Evolutionary conservation across 352 stramenopile genomes (phyloP).

Genomic region (Globisporangium splendens): DNA sequence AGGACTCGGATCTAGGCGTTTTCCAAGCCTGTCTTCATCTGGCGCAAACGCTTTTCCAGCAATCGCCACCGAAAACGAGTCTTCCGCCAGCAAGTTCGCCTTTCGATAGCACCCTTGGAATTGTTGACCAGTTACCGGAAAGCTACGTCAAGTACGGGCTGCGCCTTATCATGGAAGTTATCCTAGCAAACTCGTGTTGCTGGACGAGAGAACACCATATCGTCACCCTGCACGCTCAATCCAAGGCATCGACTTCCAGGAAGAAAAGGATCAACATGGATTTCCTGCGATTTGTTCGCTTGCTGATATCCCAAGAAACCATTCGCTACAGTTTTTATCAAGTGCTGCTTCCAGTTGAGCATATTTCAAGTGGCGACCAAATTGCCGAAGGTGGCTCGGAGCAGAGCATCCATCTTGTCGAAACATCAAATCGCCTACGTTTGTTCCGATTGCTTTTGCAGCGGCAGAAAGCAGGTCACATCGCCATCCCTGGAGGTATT

Average conservation of each 20-base stretch:
- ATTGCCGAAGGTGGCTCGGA: not conserved
- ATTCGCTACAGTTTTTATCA: conserved; percentile 28
- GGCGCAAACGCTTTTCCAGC: conserved; percentile 34
- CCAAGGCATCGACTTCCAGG: not conserved
- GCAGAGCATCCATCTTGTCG: not conserved
- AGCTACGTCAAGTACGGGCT: conserved; percentile 22
- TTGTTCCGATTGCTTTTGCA: conserved; percentile 25
- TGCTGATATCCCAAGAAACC: conserved; percentile 30
- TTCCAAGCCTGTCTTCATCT: conserved; percentile 43
- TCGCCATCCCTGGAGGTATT: not conserved
- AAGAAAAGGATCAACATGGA: conserved; percentile 23
- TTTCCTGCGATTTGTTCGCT: conserved; percentile 35
- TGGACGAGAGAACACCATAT: conserved; percentile 19
- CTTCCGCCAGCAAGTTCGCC: not conserved
- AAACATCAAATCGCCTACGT: conserved; percentile 19
- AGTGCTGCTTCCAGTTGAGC: conserved; percentile 13
- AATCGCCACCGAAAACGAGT: not conserved
- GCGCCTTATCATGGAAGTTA: conserved; percentile 20
- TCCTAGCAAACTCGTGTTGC: conserved; percentile 27
- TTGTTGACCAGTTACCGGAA: conserved; percentile 6
- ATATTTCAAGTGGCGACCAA: not conserved
- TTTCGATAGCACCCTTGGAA: not conserved
- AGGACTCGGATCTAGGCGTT: conserved; percentile 18
- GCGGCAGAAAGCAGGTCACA: not conserved
- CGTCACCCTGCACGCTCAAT: not conserved